Percentiles rank a stretch among this genome's conserved stretches.
phyloP scores from a whole-genome alignment of 441 rosid species.

The Sinapis alba region DNA sequence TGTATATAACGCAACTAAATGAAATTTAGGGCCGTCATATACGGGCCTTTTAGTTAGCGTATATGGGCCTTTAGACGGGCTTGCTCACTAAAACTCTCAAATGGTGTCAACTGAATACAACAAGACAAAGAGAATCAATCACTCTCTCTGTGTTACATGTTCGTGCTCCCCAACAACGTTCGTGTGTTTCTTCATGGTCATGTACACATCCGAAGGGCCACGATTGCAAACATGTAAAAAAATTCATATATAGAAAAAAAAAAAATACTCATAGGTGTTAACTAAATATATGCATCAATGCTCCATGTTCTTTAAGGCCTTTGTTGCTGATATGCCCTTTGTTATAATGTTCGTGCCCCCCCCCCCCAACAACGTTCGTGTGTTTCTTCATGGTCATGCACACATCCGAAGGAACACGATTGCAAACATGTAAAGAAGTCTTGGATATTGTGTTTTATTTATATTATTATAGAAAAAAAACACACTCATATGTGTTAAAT shows the following conservation, averaged over 20 bases:
- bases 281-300: constrained; percentile 31
- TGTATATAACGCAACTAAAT: not conserved
- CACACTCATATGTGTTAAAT: constrained; percentile 22
- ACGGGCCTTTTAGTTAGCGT: not conserved
- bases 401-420: constrained; percentile 10
- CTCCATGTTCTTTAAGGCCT: constrained; percentile 22
- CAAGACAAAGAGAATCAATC: not conserved
- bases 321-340: constrained; percentile 34
- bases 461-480: not conserved
- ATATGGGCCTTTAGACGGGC: constrained; percentile 17
- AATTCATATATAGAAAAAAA: constrained; percentile 4
- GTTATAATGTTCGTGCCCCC: no score
- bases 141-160: not conserved
- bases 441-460: constrained; percentile 23
- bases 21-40: not conserved
- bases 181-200: constrained; percentile 22
- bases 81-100: not conserved
- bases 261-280: constrained; percentile 20
- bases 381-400: constrained; percentile 20
- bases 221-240: constrained; percentile 8
- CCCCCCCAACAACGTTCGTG: constrained; percentile 32
- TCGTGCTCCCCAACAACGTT: constrained; percentile 37
- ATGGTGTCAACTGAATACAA: not conserved
- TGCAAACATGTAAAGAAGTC: not conserved
- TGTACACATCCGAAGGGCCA: constrained; percentile 5